A percentile compares a stretch with the other conserved stretches of the same genome.
Conservation (phyloP, 1,139 yeast genomes). For the Zygosaccharomyces sapae region DNA sequence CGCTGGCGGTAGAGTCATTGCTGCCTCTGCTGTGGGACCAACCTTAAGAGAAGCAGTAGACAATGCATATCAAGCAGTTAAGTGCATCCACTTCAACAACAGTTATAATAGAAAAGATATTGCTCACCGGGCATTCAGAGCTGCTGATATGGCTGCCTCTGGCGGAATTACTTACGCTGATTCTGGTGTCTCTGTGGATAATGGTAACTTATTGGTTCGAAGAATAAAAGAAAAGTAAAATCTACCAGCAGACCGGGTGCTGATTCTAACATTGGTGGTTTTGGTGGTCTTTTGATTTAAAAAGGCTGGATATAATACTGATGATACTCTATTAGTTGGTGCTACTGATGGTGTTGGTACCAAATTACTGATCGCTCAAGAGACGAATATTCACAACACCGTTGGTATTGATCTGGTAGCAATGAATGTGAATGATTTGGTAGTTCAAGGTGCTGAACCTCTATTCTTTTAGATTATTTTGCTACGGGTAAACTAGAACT, state of each 20-base stretch:
- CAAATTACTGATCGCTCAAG: constrained; percentile 90
- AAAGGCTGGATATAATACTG: constrained; percentile 73
- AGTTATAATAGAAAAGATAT: constrained; percentile 88
- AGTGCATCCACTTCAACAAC: constrained; percentile 62
- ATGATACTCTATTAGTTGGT: constrained; percentile 80
- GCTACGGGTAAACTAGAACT: constrained; percentile 92
- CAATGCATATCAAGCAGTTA: constrained; percentile 81
- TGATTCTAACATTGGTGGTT: constrained; percentile 97
- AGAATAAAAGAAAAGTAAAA: constrained; percentile 87
- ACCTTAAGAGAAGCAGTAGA: constrained; percentile 77
- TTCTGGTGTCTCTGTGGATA: constrained; percentile 97
- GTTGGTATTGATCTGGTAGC: constrained; percentile 98
- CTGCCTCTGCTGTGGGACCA: constrained; percentile 80
- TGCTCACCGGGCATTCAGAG: constrained; percentile 91
- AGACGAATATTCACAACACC: constrained; percentile 81
- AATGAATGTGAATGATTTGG: constrained; percentile 95
- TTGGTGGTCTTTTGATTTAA: constrained; percentile 94
- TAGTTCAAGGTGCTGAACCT: constrained; percentile 99
- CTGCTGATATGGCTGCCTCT: constrained; percentile 36
- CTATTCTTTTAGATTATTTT: constrained; percentile 91
- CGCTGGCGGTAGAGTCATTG: constrained; percentile 95
- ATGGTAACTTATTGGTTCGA: constrained; percentile 86
- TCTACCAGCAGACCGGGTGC: constrained; percentile 97
- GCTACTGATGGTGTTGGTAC: constrained; percentile 99
- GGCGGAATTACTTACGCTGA: constrained; percentile 70